Conservation (phyloP, 2,329 filamentous ascomycete species). For the Colletotrichum sp. region DNA sequence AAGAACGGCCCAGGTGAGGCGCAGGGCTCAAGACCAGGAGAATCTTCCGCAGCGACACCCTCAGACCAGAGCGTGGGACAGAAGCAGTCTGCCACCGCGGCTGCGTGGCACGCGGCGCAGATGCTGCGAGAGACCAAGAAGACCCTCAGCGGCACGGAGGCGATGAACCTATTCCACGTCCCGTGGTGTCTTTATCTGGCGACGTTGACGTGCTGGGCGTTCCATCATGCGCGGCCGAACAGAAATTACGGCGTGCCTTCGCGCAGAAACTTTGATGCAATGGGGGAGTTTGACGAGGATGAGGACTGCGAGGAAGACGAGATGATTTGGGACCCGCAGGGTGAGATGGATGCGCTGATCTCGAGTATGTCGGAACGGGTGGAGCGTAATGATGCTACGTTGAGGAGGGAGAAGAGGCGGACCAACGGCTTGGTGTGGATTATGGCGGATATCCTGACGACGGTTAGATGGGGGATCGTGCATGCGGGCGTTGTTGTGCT, state of each 20-base stretch:
- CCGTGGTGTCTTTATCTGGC: slow-evolving; percentile 68
- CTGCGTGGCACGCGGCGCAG: slow-evolving; percentile 58
- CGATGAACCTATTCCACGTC: slow-evolving; percentile 62
- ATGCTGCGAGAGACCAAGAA: slow-evolving; percentile 55
- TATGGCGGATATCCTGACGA: slow-evolving; percentile 60
- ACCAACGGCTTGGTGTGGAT: slow-evolving; percentile 59
- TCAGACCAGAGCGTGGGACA: not conserved
- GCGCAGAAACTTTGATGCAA: slow-evolving; percentile 5
- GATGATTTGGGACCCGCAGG: slow-evolving; percentile 53
- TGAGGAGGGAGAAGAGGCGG: slow-evolving; percentile 48
- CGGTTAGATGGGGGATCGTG: slow-evolving; percentile 66
- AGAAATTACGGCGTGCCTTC: not conserved
- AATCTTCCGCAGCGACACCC: not conserved
- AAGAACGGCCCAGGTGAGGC: not conserved
- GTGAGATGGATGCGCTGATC: slow-evolving; percentile 52
- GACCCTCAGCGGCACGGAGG: slow-evolving; percentile 54
- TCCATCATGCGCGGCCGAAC: slow-evolving; percentile 47
- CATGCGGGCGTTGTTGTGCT: slow-evolving; percentile 66
- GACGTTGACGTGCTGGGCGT: slow-evolving; percentile 63
- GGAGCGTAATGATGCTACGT: slow-evolving; percentile 18
- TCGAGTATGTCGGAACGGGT: slow-evolving; percentile 41
- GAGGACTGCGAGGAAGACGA: slow-evolving; percentile 42
- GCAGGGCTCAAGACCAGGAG: not conserved
- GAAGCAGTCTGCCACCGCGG: slow-evolving; percentile 39
- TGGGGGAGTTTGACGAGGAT: slow-evolving; percentile 19